These are phyloP conservation scores for Cystobasidium sp. DNA, from an alignment of 1,284 basidiomycete genomes.

Conservation along the genomic window DNA sequence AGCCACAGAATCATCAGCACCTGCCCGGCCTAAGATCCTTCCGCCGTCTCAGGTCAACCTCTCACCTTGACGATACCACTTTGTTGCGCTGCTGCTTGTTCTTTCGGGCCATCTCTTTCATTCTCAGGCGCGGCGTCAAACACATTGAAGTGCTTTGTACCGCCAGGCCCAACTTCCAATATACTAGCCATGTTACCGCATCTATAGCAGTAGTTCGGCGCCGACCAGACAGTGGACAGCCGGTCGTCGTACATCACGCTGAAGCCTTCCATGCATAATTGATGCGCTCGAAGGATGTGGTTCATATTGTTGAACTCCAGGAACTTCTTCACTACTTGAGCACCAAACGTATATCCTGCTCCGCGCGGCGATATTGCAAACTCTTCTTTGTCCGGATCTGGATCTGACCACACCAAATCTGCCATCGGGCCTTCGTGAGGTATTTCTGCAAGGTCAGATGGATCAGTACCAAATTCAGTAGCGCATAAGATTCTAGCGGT, in stretches of 20 bases:
- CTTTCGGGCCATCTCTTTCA: constrained; percentile 61
- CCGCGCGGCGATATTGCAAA: constrained; percentile 98
- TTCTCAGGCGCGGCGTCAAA: constrained; percentile 99
- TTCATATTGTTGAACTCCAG: constrained; percentile 92
- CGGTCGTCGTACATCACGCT: constrained; percentile 91
- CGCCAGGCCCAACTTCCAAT: constrained; percentile 90
- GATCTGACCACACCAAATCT: constrained; percentile 99
- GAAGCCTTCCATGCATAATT: constrained; percentile 99
- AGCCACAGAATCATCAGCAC: not conserved
- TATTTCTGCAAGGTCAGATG: constrained; percentile 69
- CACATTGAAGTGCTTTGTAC: constrained; percentile 91
- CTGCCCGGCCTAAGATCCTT: not conserved
- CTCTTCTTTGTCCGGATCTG: constrained; percentile 98
- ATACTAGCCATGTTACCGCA: constrained; percentile 98
- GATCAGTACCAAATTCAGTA: not conserved
- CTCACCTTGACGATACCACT: constrained; percentile 28
- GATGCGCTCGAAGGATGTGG: constrained; percentile 96
- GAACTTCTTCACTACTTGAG: constrained; percentile 98
- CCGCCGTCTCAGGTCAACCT: no score
- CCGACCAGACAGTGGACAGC: constrained; percentile 97
- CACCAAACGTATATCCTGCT: constrained; percentile 98
- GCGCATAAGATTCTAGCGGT: no score
- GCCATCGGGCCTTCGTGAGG: constrained; percentile 99
- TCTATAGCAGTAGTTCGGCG: constrained; percentile 97
- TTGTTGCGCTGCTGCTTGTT: constrained; percentile 24